phyloP scores from a whole-genome alignment of 495 filamentous ascomycete genomes.

The Annulohypoxylon stygium region DNA sequence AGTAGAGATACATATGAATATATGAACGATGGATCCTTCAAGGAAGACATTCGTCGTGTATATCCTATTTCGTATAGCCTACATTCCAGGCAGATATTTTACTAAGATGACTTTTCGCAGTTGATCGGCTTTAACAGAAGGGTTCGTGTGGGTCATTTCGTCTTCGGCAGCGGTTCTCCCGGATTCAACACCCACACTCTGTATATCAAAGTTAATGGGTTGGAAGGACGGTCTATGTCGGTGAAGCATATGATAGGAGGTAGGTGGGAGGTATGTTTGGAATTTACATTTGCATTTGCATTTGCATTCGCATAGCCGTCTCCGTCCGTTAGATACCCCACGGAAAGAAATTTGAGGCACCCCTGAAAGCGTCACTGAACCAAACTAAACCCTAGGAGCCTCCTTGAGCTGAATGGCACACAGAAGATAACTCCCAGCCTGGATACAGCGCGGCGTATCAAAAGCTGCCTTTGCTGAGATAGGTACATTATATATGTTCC shows the following conservation, averaged over 20 bases:
- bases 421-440: background rate
- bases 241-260: background rate
- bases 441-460: background rate
- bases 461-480: background rate
- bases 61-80: background rate
- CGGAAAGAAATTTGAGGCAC: conserved; percentile 1
- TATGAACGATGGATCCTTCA: background rate
- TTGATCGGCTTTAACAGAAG: background rate
- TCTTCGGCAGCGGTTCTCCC: background rate
- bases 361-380: conserved; percentile 2
- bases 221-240: background rate
- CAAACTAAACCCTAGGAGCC: background rate
- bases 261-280: background rate
- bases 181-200: background rate
- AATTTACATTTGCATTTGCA: background rate
- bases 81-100: background rate
- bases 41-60: background rate
- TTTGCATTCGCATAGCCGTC: background rate
- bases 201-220: background rate
- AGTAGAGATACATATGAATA: background rate
- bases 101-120: background rate
- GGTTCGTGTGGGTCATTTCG: background rate
- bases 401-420: conserved; percentile 16
- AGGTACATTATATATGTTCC: background rate
- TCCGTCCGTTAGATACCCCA: background rate